These are phyloP conservation scores for Pichia sp. DNA, from an alignment of 1,139 yeast species.

Conservation along the genomic window DNA sequence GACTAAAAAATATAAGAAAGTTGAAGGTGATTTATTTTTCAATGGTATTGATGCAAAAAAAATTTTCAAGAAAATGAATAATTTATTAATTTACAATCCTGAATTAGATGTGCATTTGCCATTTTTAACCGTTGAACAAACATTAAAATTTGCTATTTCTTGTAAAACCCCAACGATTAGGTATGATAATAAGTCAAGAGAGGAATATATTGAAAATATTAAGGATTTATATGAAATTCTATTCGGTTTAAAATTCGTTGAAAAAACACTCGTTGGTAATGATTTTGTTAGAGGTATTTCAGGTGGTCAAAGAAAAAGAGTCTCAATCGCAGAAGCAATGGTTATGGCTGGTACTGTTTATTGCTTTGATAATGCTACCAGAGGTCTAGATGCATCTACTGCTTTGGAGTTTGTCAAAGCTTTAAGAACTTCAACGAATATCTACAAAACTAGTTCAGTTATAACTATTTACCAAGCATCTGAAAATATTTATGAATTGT, in stretches of 20 bases:
- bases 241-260: conserved; percentile 46
- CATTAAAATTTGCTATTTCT: conserved; percentile 39
- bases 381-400: conserved; percentile 74
- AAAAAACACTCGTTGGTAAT: conserved; percentile 63
- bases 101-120: conserved; percentile 42
- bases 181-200: conserved; percentile 34
- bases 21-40: conserved; percentile 33
- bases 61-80: conserved; percentile 42
- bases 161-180: conserved; percentile 40
- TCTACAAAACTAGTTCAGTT: conserved; percentile 54
- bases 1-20: conserved; percentile 23
- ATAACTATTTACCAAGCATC: conserved; percentile 82
- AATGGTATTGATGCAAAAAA: conserved; percentile 55
- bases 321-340: conserved; percentile 64
- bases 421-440: conserved; percentile 54
- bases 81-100: conserved; percentile 39
- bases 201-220: conserved; percentile 33
- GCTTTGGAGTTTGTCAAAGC: conserved; percentile 71
- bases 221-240: conserved; percentile 46
- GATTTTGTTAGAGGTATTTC: conserved; percentile 72
- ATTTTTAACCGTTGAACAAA: conserved; percentile 39
- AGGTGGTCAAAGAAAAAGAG: conserved; percentile 80
- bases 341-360: conserved; percentile 54
- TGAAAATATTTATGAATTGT: conserved; percentile 67
- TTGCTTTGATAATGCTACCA: conserved; percentile 70